These are phyloP conservation scores for Pinus taeda DNA, from an alignment of 75 land plant genomes.

Conservation along the genomic window DNA sequence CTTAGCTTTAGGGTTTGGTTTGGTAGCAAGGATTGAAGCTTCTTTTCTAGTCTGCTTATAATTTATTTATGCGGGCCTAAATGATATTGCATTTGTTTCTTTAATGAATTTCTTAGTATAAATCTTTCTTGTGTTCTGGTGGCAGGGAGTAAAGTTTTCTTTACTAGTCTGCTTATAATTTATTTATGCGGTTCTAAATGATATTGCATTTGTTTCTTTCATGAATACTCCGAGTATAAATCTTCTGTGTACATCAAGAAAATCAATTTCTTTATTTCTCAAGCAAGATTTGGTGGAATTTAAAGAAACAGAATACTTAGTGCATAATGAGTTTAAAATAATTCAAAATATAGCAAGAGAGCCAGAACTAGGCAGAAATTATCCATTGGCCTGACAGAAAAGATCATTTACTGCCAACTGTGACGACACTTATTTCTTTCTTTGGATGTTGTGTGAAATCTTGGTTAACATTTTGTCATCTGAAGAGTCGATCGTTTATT, in stretches of 20 bases:
- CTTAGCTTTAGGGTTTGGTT: background rate
- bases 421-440: background rate
- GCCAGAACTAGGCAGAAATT: background rate
- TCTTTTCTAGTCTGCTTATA: background rate
- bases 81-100: background rate
- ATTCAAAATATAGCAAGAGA: background rate
- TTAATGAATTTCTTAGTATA: no score
- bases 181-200: background rate
- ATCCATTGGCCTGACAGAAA: background rate
- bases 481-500: background rate
- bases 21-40: background rate
- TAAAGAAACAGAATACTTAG: background rate
- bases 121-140: no score
- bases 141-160: background rate
- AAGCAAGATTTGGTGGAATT: background rate
- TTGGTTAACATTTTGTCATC: background rate
- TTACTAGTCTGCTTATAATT: background rate
- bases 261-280: background rate
- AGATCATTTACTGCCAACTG: background rate
- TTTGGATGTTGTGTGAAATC: background rate
- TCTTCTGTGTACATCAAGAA: no score
- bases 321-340: background rate
- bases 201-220: background rate
- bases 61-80: background rate
- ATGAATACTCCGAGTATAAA: no score